phyloP scores from a whole-genome alignment of 2,329 filamentous ascomycete species.

The Xylaria multiplex region DNA sequence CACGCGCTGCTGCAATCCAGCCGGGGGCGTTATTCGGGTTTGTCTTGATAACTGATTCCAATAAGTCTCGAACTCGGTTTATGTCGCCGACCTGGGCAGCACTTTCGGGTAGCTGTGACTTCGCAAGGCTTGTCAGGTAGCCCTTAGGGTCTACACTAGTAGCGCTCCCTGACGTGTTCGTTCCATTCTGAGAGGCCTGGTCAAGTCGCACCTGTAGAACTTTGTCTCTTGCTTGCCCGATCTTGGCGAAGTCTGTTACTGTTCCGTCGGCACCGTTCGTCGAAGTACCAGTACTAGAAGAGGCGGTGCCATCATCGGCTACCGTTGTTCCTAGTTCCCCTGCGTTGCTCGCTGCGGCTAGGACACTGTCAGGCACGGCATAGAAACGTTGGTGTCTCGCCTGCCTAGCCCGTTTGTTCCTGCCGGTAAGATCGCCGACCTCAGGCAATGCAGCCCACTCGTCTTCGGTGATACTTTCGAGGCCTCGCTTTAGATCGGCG shows the following conservation, averaged over 20 bases:
- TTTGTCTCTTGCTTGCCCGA: constrained; percentile 94
- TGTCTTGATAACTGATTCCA: constrained; percentile 97
- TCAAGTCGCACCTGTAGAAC: constrained; percentile 94
- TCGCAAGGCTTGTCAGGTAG: constrained; percentile 91
- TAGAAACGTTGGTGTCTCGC: constrained; percentile 88
- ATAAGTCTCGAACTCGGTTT: constrained; percentile 87
- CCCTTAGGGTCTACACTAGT: constrained; percentile 95
- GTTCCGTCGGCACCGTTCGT: constrained; percentile 74
- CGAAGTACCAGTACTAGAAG: constrained; percentile 49
- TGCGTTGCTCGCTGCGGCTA: constrained; percentile 84
- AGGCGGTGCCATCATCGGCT: constrained; percentile 76
- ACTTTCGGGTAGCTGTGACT: constrained; percentile 79
- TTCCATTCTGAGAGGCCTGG: constrained; percentile 79
- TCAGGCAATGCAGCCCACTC: constrained; percentile 97
- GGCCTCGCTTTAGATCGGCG: constrained; percentile 89
- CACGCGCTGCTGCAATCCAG: constrained; percentile 92
- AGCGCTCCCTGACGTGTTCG: constrained; percentile 78
- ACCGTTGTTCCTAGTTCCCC: constrained; percentile 88
- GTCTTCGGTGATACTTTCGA: constrained; percentile 89
- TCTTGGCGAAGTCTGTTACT: constrained; percentile 98
- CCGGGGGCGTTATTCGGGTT: constrained; percentile 94
- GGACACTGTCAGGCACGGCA: constrained; percentile 93
- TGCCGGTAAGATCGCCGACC: constrained; percentile 94
- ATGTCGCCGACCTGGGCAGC: constrained; percentile 93
- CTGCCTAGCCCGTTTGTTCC: constrained; percentile 86